Conservation (phyloP, 495 filamentous ascomycete species). For the Penicillium mononematosum region DNA sequence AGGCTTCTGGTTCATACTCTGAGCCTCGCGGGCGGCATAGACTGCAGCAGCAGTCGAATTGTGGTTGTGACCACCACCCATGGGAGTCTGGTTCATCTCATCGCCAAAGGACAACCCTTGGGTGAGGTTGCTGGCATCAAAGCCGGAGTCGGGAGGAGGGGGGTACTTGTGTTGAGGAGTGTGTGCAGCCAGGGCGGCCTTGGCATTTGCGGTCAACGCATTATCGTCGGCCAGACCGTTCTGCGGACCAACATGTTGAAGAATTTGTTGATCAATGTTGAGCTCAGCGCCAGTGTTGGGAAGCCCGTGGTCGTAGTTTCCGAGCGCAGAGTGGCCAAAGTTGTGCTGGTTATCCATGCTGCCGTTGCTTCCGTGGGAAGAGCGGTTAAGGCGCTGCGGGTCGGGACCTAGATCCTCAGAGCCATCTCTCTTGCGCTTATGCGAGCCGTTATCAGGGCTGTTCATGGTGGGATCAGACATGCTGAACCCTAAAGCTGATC, state of each 20-base stretch:
- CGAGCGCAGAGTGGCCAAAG: constrained; percentile 40
- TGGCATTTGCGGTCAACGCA: constrained; percentile 47
- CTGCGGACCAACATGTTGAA: constrained; percentile 49
- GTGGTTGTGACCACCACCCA: constrained; percentile 40
- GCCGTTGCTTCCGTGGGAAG: constrained; percentile 48
- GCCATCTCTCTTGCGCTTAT: constrained; percentile 49
- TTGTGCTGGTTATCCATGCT: constrained; percentile 44
- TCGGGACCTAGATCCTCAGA: constrained; percentile 46
- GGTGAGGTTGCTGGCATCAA: constrained; percentile 43
- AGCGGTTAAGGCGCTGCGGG: constrained; percentile 43
- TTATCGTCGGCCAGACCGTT: constrained; percentile 51
- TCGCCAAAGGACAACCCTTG: constrained; percentile 46
- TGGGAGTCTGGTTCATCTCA: constrained; percentile 43
- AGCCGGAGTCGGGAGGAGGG: constrained; percentile 41
- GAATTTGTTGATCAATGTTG: constrained; percentile 50
- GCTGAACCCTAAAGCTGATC: constrained; percentile 14
- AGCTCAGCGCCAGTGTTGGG: constrained; percentile 39
- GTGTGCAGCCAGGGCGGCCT: constrained; percentile 48
- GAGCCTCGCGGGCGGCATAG: constrained; percentile 46
- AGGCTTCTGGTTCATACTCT: constrained; percentile 64
- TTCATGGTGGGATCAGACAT: constrained; percentile 48
- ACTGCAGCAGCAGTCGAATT: constrained; percentile 51
- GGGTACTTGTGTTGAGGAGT: constrained; percentile 47
- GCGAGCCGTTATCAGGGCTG: constrained; percentile 37
- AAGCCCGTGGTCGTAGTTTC: constrained; percentile 44